A percentile compares a stretch with the other conserved stretches of the same genome.
phyloP scores from a whole-genome alignment of 2,329 filamentous ascomycete genomes.

The Aspergillus puulaauensis region DNA sequence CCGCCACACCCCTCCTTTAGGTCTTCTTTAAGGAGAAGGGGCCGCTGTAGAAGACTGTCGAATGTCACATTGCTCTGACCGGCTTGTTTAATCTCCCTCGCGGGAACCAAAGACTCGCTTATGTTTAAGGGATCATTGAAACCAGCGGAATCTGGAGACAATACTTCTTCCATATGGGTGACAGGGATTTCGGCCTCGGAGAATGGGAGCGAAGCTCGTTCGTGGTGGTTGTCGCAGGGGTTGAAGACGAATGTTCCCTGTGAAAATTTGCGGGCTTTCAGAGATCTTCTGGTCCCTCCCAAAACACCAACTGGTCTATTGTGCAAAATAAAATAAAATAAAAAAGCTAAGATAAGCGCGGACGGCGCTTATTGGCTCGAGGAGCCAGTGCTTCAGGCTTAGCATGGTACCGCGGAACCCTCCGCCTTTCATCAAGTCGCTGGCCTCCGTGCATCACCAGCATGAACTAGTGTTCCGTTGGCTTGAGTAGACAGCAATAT shows the following conservation, averaged over 20 bases:
- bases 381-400: too few species aligned
- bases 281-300: not conserved
- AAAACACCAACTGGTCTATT: not conserved
- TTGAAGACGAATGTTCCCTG: not conserved
- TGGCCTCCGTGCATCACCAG: too few species aligned
- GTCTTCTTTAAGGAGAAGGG: conserved; percentile 80
- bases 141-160: conserved; percentile 14
- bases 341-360: too few species aligned
- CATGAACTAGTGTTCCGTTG: too few species aligned
- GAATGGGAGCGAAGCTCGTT: not conserved
- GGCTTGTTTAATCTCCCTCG: conserved; percentile 52
- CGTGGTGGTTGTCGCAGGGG: not conserved
- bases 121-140: conserved; percentile 41
- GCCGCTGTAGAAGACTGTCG: conserved; percentile 68
- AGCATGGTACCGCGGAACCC: too few species aligned
- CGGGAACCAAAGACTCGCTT: conserved; percentile 57
- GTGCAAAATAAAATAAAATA: not conserved
- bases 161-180: conserved; percentile 11
- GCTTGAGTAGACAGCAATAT: too few species aligned
- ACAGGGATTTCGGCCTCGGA: not conserved
- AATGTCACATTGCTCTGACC: conserved; percentile 61
- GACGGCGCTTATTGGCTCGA: too few species aligned
- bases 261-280: not conserved
- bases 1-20: conserved; percentile 86
- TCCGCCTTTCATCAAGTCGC: too few species aligned